A percentile compares a stretch with the other conserved stretches of the same genome.
Conservation (phyloP, 164 flowering plant genomes). For the Liquidambar formosana region DNA sequence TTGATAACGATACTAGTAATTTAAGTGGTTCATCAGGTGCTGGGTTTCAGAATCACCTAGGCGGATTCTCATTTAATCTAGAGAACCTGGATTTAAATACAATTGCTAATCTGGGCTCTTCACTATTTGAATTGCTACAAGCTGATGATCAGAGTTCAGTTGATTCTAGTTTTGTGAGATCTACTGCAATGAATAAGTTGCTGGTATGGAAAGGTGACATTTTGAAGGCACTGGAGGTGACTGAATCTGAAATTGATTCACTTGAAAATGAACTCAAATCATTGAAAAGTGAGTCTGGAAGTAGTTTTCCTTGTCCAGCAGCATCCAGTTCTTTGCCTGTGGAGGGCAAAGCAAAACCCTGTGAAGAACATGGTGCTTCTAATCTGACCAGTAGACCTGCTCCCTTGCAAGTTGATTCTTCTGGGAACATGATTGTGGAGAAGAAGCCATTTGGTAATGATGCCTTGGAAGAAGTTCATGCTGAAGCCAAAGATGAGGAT, state of each 20-base stretch:
- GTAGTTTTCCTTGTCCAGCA: slow-evolving; percentile 18
- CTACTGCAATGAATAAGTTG: slow-evolving; percentile 63
- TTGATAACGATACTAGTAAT: slow-evolving; percentile 46
- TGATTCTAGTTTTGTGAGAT: slow-evolving; percentile 52
- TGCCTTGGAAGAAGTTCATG: slow-evolving; percentile 18
- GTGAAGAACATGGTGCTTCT: slow-evolving; percentile 29
- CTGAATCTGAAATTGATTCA: slow-evolving; percentile 81
- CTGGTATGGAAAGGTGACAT: slow-evolving; percentile 56
- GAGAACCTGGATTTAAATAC: slow-evolving; percentile 53
- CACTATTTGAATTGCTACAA: slow-evolving; percentile 52
- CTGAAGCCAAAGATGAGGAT: slow-evolving; percentile 44
- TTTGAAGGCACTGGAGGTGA: slow-evolving; percentile 65
- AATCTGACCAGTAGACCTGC: slow-evolving; percentile 31
- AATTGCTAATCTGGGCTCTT: slow-evolving; percentile 41
- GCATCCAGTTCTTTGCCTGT: slow-evolving; percentile 31
- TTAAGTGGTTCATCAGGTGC: slow-evolving; percentile 51
- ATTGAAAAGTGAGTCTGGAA: slow-evolving; percentile 35
- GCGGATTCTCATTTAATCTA: slow-evolving; percentile 41
- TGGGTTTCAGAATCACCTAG: slow-evolving; percentile 32
- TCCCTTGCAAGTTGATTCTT: slow-evolving; percentile 39
- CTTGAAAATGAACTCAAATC: slow-evolving; percentile 77
- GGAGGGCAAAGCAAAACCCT: slow-evolving; percentile 23
- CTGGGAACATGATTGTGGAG: slow-evolving; percentile 20
- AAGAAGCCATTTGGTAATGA: slow-evolving; percentile 14
- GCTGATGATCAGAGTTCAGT: slow-evolving; percentile 52